Base-by-base conservation (phyloP, 177 flowering plant genomes). In the Vitis hybrid region DNA sequence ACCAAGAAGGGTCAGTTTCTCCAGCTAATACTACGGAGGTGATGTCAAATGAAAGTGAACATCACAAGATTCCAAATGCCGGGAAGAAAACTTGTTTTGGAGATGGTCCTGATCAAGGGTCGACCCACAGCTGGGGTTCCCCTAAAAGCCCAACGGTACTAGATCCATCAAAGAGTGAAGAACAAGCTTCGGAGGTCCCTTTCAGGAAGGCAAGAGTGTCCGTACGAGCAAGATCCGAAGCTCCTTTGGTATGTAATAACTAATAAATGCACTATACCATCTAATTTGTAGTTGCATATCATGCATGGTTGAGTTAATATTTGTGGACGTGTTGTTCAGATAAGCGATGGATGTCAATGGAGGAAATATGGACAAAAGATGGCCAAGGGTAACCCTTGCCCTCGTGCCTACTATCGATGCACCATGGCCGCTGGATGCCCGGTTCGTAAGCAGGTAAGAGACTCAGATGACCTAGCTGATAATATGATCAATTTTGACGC, bases 261-360 rank as follows among this genome's bases (percentile, higher is more conserved):
- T 24, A 24, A 24, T 24, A 24, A 24, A 24, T 24, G 27, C 27
- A 24, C 27, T 24, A 24, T 24, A 63, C 13, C 11, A 2, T 35
- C 27, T 61, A 51, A 24, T 50, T 20, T 20, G n/a, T 57, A 58
- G n/a, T 3, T 58, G 20, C 4, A 35, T 49, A 7, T 35, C 6
- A 7, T 35, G 46, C 46, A 35, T 35, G 46, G 8, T 35, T 35
- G 46, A 35, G 46, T 35, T 24, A 4, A 4, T 17, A 4, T 13
- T 54, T 65, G 11, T 46, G 32, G 18, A 17, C 11, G 11, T 30
- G n/a, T 61, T 14, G 15, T 54, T 66, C 77, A 91, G 97, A 90
- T 91, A 30, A 82, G 80, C 15, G 97, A 92, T 76, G 97, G 97
- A 69, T 92, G 93, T 65, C 94, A 92, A 71, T 92, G 97, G 97